Conservation (phyloP, 1,139 yeast species). For the Pichia sp. region DNA sequence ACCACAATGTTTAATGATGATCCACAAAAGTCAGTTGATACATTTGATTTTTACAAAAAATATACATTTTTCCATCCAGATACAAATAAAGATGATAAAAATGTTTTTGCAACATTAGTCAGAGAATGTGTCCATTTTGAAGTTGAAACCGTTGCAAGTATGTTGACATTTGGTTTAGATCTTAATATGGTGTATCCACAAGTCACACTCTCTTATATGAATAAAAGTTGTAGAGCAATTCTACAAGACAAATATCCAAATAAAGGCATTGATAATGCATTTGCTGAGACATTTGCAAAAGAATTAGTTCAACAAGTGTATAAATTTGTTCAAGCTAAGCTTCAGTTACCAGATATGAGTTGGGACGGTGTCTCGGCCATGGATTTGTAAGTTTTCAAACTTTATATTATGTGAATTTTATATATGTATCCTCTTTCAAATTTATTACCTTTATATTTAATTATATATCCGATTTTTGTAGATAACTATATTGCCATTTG, state of each 20-base stretch:
- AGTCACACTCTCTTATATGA: constrained; percentile 14
- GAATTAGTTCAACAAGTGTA: constrained; percentile 10
- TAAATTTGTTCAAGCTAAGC: constrained; percentile 5
- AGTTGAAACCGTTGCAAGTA: constrained; percentile 17
- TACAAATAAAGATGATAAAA: constrained; percentile 7
- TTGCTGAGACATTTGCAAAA: constrained; percentile 12
- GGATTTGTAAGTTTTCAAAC: neutral
- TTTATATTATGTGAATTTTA: too few species aligned
- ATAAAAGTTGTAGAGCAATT: constrained; percentile 10
- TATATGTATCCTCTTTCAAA: too few species aligned
- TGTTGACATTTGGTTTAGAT: constrained; percentile 16
- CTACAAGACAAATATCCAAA: constrained; percentile 9
- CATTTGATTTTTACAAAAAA: constrained; percentile 11
- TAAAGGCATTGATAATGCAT: constrained; percentile 5
- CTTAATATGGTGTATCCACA: constrained; percentile 10
- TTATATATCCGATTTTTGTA: too few species aligned
- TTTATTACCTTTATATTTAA: too few species aligned
- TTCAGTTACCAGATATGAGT: constrained; percentile 13
- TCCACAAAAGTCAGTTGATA: constrained; percentile 14
- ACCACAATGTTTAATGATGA: constrained; percentile 16
- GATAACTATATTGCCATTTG: neutral
- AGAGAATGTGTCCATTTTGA: constrained; percentile 19
- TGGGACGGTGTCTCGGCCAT: constrained; percentile 13
- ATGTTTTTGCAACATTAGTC: constrained; percentile 15
- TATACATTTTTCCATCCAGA: constrained; percentile 15